Percentiles rank a stretch among this genome's conserved stretches.
Evolutionary conservation across 192 early-diverging fungal species (phyloP).

Genomic region (Podila minutissima): DNA sequence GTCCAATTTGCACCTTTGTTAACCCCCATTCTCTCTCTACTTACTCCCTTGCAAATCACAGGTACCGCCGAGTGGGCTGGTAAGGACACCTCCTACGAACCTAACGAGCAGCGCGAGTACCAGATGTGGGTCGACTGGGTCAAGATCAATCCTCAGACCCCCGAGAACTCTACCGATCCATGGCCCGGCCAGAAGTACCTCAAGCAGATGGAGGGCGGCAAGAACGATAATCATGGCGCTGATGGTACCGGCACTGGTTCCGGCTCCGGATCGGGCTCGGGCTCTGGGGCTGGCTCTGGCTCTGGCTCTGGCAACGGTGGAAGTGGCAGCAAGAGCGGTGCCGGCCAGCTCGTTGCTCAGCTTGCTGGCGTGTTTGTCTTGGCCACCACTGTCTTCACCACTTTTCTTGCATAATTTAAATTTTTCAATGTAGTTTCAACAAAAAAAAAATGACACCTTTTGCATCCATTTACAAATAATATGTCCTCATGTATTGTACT

Average conservation of each 20-base stretch:
- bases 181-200: constrained; percentile 40
- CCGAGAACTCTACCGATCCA: constrained; percentile 34
- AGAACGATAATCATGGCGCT: constrained; percentile 8
- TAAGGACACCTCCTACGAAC: constrained; percentile 28
- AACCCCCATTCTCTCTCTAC: neutral
- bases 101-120: constrained; percentile 27
- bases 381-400: neutral
- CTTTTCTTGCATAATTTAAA: neutral
- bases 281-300: constrained; percentile 5
- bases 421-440: neutral
- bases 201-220: constrained; percentile 28
- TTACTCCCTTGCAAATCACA: neutral
- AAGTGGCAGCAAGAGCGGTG: neutral
- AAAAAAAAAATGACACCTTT: too few relatives aligned
- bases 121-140: constrained; percentile 38
- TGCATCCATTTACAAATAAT: too few relatives aligned
- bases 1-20: neutral
- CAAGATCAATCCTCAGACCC: constrained; percentile 28
- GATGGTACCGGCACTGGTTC: constrained; percentile 9
- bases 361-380: neutral
- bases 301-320: neutral
- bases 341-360: neutral
- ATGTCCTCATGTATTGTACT: too few relatives aligned
- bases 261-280: constrained; percentile 6
- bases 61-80: constrained; percentile 45